These are phyloP conservation scores for Solioccasus polychromus DNA, from an alignment of 768 basidiomycete genomes.

Conservation along the genomic window DNA sequence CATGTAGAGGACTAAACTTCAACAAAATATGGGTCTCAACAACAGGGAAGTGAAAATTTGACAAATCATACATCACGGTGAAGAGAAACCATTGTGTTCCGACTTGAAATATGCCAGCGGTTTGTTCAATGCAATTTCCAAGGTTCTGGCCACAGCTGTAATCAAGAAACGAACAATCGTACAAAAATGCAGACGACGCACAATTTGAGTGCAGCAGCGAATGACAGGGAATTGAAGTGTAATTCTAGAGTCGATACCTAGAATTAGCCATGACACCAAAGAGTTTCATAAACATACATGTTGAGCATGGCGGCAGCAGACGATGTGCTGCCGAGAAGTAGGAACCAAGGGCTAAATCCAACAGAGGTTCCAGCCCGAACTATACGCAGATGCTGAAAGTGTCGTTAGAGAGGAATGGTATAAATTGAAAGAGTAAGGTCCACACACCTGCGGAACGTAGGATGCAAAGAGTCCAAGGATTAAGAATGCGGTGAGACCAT, in stretches of 20 bases:
- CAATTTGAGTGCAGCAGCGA: constrained; percentile 75
- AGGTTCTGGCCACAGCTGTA: constrained; percentile 48
- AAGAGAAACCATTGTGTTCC: constrained; percentile 83
- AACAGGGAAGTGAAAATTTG: background rate
- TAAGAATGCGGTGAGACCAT: constrained; percentile 55
- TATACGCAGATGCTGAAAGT: constrained; percentile 69
- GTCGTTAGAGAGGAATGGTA: background rate
- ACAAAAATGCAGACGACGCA: constrained; percentile 36
- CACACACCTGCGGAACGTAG: constrained; percentile 77
- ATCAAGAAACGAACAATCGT: background rate
- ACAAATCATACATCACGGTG: constrained; percentile 66
- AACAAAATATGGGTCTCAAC: background rate
- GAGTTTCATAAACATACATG: constrained; percentile 45
- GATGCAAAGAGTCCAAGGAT: constrained; percentile 79
- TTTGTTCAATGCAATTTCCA: constrained; percentile 72
- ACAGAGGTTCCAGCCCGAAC: constrained; percentile 75
- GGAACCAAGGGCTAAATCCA: constrained; percentile 89
- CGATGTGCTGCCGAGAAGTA: constrained; percentile 85
- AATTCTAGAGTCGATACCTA: constrained; percentile 45
- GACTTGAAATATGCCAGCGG: constrained; percentile 82
- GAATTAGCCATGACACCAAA: background rate
- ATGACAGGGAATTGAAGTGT: constrained; percentile 83
- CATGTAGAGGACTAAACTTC: constrained; percentile 85
- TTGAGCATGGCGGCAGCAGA: constrained; percentile 83
- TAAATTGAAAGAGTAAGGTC: background rate